Conservation (phyloP, 441 rosid genomes). For the Erodium texanum region DNA sequence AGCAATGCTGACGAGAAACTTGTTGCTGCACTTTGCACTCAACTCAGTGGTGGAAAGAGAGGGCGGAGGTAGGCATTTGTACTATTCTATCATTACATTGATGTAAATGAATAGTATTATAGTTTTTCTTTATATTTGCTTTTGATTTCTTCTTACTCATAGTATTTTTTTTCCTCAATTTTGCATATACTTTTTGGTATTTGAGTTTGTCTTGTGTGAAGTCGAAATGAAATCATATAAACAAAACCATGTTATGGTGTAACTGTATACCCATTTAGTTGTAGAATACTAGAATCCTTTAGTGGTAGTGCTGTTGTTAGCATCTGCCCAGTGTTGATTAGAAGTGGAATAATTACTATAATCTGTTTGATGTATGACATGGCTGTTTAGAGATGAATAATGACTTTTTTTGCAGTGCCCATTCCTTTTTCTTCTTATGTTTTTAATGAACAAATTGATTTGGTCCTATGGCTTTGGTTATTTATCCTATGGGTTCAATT, state of each 20-base stretch:
- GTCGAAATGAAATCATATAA: background rate
- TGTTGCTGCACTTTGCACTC: constrained; percentile 84
- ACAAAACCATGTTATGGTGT: constrained; percentile 3
- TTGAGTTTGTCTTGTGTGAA: background rate
- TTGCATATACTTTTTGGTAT: background rate
- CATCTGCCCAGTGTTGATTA: background rate
- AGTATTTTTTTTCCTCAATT: background rate
- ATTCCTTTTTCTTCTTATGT: background rate
- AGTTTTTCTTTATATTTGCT: background rate
- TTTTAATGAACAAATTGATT: background rate
- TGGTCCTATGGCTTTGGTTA: background rate
- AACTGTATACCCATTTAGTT: background rate
- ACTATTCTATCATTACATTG: background rate
- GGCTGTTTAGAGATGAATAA: background rate
- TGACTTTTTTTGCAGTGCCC: background rate
- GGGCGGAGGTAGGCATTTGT: constrained; percentile 41
- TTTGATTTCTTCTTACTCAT: background rate
- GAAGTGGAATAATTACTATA: background rate
- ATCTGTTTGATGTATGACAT: background rate
- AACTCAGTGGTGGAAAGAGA: constrained; percentile 42
- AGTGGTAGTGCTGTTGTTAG: background rate
- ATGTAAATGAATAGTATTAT: background rate
- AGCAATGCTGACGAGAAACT: constrained; percentile 95
- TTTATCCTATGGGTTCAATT: constrained; percentile 3
- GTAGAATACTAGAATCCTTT: background rate